Conservation (phyloP, 768 basidiomycete species). For the Ramaria sp. region DNA sequence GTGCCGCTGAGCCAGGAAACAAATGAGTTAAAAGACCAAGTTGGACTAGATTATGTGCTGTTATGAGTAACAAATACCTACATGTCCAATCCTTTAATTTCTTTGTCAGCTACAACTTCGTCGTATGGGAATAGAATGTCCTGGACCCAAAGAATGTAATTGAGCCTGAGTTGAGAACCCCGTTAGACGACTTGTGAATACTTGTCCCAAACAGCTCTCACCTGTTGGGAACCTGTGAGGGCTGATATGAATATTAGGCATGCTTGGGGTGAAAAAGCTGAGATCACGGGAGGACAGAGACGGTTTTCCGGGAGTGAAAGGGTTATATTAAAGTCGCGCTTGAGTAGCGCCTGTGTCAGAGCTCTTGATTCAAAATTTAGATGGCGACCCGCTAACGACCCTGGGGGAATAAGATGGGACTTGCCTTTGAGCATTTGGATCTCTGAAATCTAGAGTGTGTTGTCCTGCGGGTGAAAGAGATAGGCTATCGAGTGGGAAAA, state of each 20-base stretch:
- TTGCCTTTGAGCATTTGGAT: conserved; percentile 61
- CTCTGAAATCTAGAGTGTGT: conserved; percentile 48
- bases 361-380: conserved; percentile 32
- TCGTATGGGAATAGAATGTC: conserved; percentile 38
- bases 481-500: not conserved
- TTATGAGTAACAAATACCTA: conserved; percentile 23
- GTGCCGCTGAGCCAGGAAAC: conserved; percentile 52
- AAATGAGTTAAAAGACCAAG: not conserved
- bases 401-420: not conserved
- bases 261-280: not conserved
- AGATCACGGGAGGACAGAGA: conserved; percentile 76
- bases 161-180: conserved; percentile 38
- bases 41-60: not conserved
- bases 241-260: not conserved
- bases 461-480: conserved; percentile 16
- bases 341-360: conserved; percentile 69
- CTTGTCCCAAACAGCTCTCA: conserved; percentile 15
- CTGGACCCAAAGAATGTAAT: conserved; percentile 82
- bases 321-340: conserved; percentile 58
- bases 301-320: conserved; percentile 57
- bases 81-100: conserved; percentile 63
- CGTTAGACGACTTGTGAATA: no score
- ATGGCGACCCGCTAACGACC: not conserved
- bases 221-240: conserved; percentile 63
- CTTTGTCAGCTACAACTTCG: conserved; percentile 12